Evolutionary conservation across 108 stramenopile genomes (phyloP).

Genomic region (Hondaea fermentalgiana): DNA sequence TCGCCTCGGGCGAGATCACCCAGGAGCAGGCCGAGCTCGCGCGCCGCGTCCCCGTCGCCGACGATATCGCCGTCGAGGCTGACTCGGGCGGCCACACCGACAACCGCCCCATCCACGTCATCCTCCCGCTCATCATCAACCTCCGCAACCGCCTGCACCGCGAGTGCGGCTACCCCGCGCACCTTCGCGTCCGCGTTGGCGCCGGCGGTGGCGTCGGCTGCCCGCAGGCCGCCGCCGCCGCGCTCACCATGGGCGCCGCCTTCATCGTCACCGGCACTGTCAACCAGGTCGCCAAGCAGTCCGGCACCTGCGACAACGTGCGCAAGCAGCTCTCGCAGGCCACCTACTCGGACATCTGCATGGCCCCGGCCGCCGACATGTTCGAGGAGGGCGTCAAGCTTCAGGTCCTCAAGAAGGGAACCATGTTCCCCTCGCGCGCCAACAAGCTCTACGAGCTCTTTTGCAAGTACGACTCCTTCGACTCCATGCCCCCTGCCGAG

Average conservation of each 20-base stretch:
- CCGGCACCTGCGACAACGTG: background rate
- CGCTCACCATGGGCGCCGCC: background rate
- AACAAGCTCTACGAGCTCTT: background rate
- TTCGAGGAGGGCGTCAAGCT: background rate
- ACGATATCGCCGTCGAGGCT: background rate
- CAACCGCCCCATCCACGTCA: conserved; percentile 9
- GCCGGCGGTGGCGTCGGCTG: background rate
- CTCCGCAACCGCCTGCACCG: background rate
- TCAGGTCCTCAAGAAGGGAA: background rate
- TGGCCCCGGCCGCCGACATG: background rate
- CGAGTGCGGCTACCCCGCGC: background rate
- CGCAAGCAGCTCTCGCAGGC: background rate
- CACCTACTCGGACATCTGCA: background rate
- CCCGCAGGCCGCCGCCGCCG: background rate
- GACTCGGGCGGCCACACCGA: background rate
- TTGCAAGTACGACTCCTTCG: conserved; percentile 4
- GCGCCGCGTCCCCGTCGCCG: background rate
- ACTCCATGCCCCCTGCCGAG: background rate
- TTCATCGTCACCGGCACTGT: background rate
- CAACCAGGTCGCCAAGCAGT: background rate
- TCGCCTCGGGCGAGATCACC: background rate
- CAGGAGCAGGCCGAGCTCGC: background rate
- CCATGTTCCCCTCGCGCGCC: background rate
- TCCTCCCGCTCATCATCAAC: conserved; percentile 1
- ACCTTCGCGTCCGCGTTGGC: background rate